Conservation (phyloP, 2,329 filamentous ascomycete genomes). For the Ophiosphaerella narmari region DNA sequence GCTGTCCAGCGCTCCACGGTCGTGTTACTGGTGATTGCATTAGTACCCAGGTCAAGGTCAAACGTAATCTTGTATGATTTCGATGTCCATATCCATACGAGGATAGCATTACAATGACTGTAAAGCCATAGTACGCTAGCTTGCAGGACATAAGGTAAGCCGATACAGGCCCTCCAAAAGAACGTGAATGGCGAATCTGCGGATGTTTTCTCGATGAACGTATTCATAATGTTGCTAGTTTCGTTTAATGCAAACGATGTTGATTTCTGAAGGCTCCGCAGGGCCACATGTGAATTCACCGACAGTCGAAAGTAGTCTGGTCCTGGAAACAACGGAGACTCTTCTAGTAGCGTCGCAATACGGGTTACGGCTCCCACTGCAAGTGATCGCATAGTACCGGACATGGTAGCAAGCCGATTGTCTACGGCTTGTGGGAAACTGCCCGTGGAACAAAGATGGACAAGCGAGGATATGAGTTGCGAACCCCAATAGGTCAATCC, state of each 20-base stretch:
- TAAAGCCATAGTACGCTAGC: conserved; percentile 7
- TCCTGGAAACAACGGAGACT: conserved; percentile 32
- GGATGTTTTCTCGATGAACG: conserved; percentile 31
- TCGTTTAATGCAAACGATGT: conserved; percentile 41
- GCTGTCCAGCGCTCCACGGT: conserved; percentile 52
- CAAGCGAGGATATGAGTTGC: conserved; percentile 29
- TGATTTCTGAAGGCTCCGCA: conserved; percentile 45
- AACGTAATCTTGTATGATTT: conserved; percentile 46
- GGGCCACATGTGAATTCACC: conserved; percentile 42
- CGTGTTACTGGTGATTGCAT: conserved; percentile 21
- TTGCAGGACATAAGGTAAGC: conserved; percentile 18
- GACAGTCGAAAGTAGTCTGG: conserved; percentile 44
- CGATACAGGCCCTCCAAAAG: conserved; percentile 19
- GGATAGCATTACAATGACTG: conserved; percentile 13
- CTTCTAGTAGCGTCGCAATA: conserved; percentile 35
- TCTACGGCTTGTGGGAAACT: conserved; percentile 22
- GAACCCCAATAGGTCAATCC: conserved; percentile 49
- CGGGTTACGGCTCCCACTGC: conserved; percentile 42
- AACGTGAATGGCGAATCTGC: conserved; percentile 23
- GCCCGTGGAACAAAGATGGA: conserved; percentile 25
- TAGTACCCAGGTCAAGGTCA: conserved; percentile 33
- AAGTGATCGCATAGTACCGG: conserved; percentile 40
- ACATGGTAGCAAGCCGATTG: conserved; percentile 22
- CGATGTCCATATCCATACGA: conserved; percentile 36
- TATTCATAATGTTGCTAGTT: conserved; percentile 29